Evolutionary conservation across 2,329 filamentous ascomycete genomes (phyloP).

Genomic region (Helminthosporium solani): DNA sequence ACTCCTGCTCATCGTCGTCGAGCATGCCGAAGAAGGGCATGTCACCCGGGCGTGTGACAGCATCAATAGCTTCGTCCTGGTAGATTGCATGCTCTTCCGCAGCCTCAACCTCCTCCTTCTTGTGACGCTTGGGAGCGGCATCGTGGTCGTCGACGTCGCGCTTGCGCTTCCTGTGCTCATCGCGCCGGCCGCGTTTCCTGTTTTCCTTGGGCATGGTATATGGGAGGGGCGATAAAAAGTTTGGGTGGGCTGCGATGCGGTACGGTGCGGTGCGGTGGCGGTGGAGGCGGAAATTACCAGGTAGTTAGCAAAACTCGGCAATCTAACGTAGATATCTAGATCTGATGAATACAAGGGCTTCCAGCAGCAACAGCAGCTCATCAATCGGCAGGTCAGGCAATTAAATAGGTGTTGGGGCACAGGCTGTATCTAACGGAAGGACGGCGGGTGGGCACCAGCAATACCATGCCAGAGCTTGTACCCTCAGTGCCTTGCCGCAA

Average conservation of each 20-base stretch:
- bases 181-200: conserved; percentile 59
- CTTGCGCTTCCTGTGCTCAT: conserved; percentile 54
- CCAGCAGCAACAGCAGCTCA: not conserved
- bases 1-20: conserved; percentile 89
- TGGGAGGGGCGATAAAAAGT: not conserved
- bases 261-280: not conserved
- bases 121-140: conserved; percentile 38
- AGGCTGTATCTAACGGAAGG: not conserved
- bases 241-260: not conserved
- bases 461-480: too few relatives aligned
- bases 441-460: not conserved
- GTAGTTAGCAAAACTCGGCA: conserved; percentile 1
- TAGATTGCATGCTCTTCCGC: conserved; percentile 14
- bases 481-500: too few relatives aligned
- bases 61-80: conserved; percentile 30
- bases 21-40: conserved; percentile 90
- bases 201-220: conserved; percentile 59
- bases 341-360: not conserved
- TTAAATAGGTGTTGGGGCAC: not conserved
- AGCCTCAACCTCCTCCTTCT: conserved; percentile 14
- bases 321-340: not conserved
- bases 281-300: not conserved
- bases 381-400: not conserved
- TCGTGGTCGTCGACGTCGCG: conserved; percentile 46
- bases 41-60: conserved; percentile 49